Evolutionary conservation across 169 alveolate genomes (phyloP).

Genomic region (Cryptosporidium meleagridis): DNA sequence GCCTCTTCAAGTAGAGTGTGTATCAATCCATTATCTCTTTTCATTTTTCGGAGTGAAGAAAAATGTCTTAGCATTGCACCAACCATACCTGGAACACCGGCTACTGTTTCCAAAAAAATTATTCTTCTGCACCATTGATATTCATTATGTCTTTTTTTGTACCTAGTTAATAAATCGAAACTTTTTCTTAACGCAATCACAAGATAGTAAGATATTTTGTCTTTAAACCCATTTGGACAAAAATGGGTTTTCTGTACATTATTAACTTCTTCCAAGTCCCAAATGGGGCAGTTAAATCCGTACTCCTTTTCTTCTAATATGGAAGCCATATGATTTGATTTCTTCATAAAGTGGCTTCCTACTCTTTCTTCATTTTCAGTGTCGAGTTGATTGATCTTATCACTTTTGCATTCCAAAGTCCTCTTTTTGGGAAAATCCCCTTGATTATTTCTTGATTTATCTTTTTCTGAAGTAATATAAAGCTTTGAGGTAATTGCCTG

Average conservation of each 20-base stretch:
- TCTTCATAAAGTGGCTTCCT: background rate
- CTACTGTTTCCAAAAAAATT: slow-evolving; percentile 80
- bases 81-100: slow-evolving; percentile 83
- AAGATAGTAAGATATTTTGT: slow-evolving; percentile 77
- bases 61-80: slow-evolving; percentile 82
- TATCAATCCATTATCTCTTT: slow-evolving; percentile 83
- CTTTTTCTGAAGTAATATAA: background rate
- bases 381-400: background rate
- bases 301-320: background rate
- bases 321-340: background rate
- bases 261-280: slow-evolving; percentile 78
- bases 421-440: background rate
- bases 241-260: slow-evolving; percentile 73
- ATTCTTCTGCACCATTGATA: slow-evolving; percentile 78
- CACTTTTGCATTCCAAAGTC: background rate
- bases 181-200: slow-evolving; percentile 76
- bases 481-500: background rate
- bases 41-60: slow-evolving; percentile 77
- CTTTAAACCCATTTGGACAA: slow-evolving; percentile 77
- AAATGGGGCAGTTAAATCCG: slow-evolving; percentile 66
- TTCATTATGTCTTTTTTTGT: slow-evolving; percentile 70
- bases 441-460: background rate
- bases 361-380: background rate
- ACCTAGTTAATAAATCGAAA: slow-evolving; percentile 76
- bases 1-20: slow-evolving; percentile 83